Evolutionary conservation across 208 protist species (phyloP).

Genomic region (Novymonas esmeraldas): DNA sequence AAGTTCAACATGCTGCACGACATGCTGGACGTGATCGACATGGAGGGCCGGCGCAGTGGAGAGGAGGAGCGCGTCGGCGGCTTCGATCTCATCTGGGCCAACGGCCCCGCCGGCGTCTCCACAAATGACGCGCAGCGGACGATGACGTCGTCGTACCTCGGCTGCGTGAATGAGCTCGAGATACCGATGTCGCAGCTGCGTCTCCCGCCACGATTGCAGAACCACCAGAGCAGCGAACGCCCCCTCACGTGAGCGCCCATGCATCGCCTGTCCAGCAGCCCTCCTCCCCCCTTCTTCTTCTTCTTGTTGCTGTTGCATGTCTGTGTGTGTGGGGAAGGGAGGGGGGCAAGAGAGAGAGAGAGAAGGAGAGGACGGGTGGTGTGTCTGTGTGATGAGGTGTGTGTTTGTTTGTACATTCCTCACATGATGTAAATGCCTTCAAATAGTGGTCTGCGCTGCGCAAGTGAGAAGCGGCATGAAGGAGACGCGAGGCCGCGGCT

Average conservation of each 20-base stretch:
- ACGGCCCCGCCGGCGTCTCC: constrained; percentile 60
- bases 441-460: too few species aligned
- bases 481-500: too few species aligned
- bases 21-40: constrained; percentile 91
- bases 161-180: constrained; percentile 85
- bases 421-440: too few species aligned
- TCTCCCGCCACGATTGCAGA: constrained; percentile 79
- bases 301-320: too few species aligned
- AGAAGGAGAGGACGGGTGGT: too few species aligned
- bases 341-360: too few species aligned
- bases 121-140: constrained; percentile 27
- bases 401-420: too few species aligned
- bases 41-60: constrained; percentile 77
- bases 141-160: constrained; percentile 50
- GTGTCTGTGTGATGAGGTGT: too few species aligned
- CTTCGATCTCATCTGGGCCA: constrained; percentile 91
- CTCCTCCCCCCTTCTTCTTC: too few species aligned
- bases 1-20: constrained; percentile 96
- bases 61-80: constrained; percentile 85
- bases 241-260: constrained; percentile 64
- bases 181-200: constrained; percentile 88
- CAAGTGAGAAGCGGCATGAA: too few species aligned
- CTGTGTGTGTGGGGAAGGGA: too few species aligned
- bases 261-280: too few species aligned
- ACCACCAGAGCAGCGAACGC: constrained; percentile 71